Base-by-base conservation (phyloP, 305 asterid genomes). In the Fraxinus sp. region DNA sequence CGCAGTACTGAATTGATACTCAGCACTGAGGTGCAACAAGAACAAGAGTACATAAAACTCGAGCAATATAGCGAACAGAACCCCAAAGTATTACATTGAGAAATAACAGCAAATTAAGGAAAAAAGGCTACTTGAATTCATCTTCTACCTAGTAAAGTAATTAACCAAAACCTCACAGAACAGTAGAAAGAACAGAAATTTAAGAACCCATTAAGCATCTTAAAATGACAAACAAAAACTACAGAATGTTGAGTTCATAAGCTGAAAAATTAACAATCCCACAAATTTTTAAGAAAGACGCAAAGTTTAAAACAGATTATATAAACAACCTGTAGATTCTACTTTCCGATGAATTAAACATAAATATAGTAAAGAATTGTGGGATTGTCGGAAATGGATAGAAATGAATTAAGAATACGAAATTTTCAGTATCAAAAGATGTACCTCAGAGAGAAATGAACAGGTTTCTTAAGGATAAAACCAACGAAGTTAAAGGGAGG, bases 401-500 rank as follows among this genome's bases (percentile, higher is more conserved):
- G 9, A n/a, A 55, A 3, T 11, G 20, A 79, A 76, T 66, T 20
- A 74, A 5, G 49, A 78, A 30, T 14, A 66, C 4, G 72, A 76
- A 24, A 10, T 68, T 16, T 70, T 73, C 24, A 78, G 74, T 74
- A 49, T 39, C 70, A 82, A 66, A 30, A 28, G 16, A 26, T 68
- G 87, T 75, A 74, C 86, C 87, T 83, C 7, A 72, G 77, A 83
- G 72, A 78, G 18, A 55, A 83, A 49, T 73, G 32, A 22, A 59
- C 74, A 75, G 55, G 5, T 57, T 57, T 57, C 62, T 52, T 3
- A n/a, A 52, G 11, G 68, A 18, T 5, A 57, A 52, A 52, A 52
- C 22, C 62, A 52, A 52, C 62, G 22, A 14, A 52, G 22, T 16
- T 16, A 52, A 52, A 52, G 7, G 22, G 62, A 16, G 68, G 28